Evolutionary conservation across 2,329 filamentous ascomycete species (phyloP).

Genomic region (Clonostachys byssicola): DNA sequence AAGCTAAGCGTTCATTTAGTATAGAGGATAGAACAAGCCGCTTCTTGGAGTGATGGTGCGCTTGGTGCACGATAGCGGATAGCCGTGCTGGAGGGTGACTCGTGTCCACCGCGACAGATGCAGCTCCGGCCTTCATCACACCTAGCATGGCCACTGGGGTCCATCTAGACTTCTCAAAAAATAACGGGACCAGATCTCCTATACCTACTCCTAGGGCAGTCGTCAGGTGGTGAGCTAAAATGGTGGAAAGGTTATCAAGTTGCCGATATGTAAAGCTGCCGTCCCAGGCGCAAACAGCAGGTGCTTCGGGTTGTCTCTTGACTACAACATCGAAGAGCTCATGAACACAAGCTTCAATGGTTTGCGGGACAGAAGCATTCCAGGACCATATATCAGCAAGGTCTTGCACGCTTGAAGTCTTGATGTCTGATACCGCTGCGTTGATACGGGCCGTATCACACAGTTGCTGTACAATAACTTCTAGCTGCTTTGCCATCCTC

Average conservation of each 20-base stretch:
- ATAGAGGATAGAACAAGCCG: conserved; percentile 3
- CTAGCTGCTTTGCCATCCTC: neutral
- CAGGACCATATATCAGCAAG: neutral
- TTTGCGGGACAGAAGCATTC: neutral
- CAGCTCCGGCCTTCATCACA: conserved; percentile 18
- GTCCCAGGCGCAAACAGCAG: conserved; percentile 16
- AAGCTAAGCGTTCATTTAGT: neutral
- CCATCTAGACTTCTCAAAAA: conserved; percentile 17
- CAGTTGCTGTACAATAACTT: neutral
- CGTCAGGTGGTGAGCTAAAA: conserved; percentile 8
- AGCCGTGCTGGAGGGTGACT: conserved; percentile 10
- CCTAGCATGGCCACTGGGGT: conserved; percentile 14
- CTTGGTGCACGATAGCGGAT: conserved; percentile 5
- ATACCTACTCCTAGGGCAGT: neutral
- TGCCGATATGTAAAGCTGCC: conserved; percentile 13
- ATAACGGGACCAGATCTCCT: conserved; percentile 12
- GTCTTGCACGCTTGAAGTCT: neutral
- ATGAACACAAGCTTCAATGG: neutral
- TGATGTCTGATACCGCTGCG: neutral
- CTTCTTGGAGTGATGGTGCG: neutral
- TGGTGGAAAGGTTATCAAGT: conserved; percentile 10
- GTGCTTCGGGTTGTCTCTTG: neutral
- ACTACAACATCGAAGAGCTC: neutral
- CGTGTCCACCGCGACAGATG: conserved; percentile 16
- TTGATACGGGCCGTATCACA: neutral